phyloP scores from a whole-genome alignment of 1,284 basidiomycete species.

The Heterobasidion occidentale region DNA sequence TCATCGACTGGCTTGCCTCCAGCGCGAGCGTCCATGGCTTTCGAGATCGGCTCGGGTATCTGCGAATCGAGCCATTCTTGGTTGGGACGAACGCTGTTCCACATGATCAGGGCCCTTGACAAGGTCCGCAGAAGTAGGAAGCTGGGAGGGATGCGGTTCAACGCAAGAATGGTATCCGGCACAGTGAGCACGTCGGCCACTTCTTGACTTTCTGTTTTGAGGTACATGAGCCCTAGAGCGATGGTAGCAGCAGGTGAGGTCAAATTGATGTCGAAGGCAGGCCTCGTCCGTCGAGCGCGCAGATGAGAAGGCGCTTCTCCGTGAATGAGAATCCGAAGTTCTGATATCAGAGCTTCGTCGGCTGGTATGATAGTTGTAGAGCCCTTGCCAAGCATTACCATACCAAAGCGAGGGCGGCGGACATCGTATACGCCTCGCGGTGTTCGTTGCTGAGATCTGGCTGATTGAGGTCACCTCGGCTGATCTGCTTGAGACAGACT shows the following conservation, averaged over 20 bases:
- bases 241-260: constrained; percentile 89
- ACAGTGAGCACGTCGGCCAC: constrained; percentile 80
- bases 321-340: constrained; percentile 64
- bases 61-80: constrained; percentile 74
- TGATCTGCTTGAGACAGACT: constrained; percentile 81
- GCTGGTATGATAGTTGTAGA: constrained; percentile 54
- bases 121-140: constrained; percentile 80
- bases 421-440: constrained; percentile 88
- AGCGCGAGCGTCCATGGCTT: constrained; percentile 45
- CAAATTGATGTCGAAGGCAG: constrained; percentile 73
- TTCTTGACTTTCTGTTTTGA: constrained; percentile 78
- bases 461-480: constrained; percentile 67
- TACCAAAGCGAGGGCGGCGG: constrained; percentile 89
- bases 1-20: constrained; percentile 58
- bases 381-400: constrained; percentile 92
- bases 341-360: constrained; percentile 61
- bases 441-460: constrained; percentile 80
- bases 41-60: constrained; percentile 64
- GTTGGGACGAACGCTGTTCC: constrained; percentile 71
- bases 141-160: constrained; percentile 85
- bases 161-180: constrained; percentile 69
- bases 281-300: constrained; percentile 28
- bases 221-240: constrained; percentile 88
- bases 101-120: constrained; percentile 80
- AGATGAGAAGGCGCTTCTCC: constrained; percentile 46